phyloP scores from a whole-genome alignment of 2,329 filamentous ascomycete genomes.

The Dactylonectria estremocensis region DNA sequence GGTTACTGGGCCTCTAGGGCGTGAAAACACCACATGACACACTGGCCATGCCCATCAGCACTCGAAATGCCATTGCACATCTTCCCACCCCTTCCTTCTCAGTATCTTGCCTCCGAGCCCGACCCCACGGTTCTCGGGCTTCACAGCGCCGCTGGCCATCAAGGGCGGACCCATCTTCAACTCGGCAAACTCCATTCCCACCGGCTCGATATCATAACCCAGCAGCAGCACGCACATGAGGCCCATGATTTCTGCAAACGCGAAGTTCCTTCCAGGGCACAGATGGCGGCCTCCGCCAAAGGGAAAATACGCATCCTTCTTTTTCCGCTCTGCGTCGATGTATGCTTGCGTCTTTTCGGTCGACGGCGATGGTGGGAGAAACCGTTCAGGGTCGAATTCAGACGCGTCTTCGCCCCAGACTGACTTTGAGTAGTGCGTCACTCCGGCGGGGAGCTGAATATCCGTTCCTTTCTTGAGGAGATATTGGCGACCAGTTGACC shows the following conservation, averaged over 20 bases:
- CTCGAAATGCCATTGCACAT: constrained; percentile 40
- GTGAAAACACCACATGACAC: neutral
- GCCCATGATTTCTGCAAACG: constrained; percentile 52
- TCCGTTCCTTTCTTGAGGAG: constrained; percentile 51
- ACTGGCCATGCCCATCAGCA: constrained; percentile 20
- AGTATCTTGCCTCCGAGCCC: constrained; percentile 37
- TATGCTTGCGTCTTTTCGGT: constrained; percentile 15
- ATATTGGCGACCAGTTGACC: constrained; percentile 43
- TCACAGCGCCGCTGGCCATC: constrained; percentile 37
- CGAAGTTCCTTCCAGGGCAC: constrained; percentile 54
- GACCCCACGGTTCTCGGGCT: constrained; percentile 38
- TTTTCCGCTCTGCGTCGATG: constrained; percentile 30
- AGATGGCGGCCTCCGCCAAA: constrained; percentile 54
- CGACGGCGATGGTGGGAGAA: constrained; percentile 23
- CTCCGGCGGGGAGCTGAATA: constrained; percentile 47
- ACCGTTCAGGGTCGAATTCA: constrained; percentile 46
- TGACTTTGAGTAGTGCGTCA: constrained; percentile 39
- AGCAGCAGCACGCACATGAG: constrained; percentile 49
- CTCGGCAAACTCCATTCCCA: constrained; percentile 36
- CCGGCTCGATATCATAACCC: constrained; percentile 49
- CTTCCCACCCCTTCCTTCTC: constrained; percentile 35
- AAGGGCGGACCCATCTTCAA: constrained; percentile 35
- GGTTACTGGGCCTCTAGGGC: no score
- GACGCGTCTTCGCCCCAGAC: constrained; percentile 46
- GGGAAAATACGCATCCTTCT: constrained; percentile 47